phyloP scores from a whole-genome alignment of 805 yeast species.

The Brettanomyces nanus region DNA sequence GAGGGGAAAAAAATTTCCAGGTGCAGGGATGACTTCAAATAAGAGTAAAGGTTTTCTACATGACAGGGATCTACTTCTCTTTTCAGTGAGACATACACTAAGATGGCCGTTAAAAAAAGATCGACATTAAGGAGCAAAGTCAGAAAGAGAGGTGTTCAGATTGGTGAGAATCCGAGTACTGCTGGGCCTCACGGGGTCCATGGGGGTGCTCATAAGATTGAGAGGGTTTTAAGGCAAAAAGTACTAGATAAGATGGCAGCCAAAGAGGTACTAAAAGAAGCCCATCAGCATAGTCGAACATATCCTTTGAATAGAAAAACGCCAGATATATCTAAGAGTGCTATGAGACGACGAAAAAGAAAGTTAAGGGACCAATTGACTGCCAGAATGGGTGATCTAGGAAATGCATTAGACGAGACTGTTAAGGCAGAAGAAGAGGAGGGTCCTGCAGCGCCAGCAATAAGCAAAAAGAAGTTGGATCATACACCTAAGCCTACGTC shows the following conservation, averaged over 20 bases:
- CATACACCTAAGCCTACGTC: conserved; percentile 29
- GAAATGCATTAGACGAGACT: conserved; percentile 41
- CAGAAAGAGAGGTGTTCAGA: conserved; percentile 21
- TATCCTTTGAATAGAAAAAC: no score
- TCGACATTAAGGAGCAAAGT: conserved; percentile 35
- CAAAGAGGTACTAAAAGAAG: not conserved
- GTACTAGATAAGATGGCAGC: no score
- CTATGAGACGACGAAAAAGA: conserved; percentile 57
- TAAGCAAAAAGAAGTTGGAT: conserved; percentile 17
- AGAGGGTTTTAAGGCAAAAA: no score
- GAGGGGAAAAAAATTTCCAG: no score
- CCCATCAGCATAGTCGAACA: not conserved
- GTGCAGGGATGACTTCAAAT: no score
- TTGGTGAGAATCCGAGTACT: no score
- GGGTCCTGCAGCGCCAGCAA: conserved; percentile 21
- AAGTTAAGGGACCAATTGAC: conserved; percentile 52
- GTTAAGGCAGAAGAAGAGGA: conserved; percentile 5
- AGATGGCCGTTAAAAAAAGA: conserved; percentile 41
- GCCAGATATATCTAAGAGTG: conserved; percentile 61
- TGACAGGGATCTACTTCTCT: no score
- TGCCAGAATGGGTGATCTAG: conserved; percentile 59
- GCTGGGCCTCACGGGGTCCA: no score
- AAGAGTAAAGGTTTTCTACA: no score
- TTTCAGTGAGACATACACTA: no score
- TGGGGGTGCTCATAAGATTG: no score